phyloP scores from a whole-genome alignment of 2,329 filamentous ascomycete genomes.

The Cercospora zeae-maydis region DNA sequence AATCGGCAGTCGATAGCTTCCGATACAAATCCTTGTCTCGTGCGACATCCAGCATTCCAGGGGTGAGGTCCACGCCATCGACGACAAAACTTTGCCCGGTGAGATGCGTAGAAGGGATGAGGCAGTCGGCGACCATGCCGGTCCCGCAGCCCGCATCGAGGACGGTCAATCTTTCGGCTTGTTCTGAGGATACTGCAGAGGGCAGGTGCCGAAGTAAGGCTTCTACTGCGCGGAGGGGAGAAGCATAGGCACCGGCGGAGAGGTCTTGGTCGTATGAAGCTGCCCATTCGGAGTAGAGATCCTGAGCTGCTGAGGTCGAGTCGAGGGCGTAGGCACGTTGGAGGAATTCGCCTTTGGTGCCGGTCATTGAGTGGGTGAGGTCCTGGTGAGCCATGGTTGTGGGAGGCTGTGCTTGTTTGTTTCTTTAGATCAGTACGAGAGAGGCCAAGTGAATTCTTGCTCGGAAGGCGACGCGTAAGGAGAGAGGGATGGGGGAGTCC shows the following conservation, averaged over 20 bases:
- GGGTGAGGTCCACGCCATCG: conserved; percentile 20
- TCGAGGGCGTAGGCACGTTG: conserved; percentile 17
- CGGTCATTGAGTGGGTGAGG: conserved; percentile 8
- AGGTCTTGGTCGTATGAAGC: conserved; percentile 17
- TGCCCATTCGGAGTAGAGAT: conserved; percentile 23
- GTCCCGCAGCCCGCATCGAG: conserved; percentile 23
- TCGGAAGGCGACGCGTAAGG: neutral
- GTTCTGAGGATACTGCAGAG: neutral
- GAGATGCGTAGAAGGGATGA: neutral
- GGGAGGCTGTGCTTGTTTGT: neutral
- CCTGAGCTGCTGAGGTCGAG: neutral
- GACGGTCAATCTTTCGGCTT: conserved; percentile 1
- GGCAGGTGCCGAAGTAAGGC: neutral
- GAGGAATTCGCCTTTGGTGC: conserved; percentile 13
- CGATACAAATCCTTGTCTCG: conserved; percentile 12
- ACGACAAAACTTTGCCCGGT: conserved; percentile 2
- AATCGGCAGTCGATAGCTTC: conserved; percentile 15
- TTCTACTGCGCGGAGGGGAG: conserved; percentile 13
- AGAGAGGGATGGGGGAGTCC: neutral
- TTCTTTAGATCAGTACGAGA: neutral
- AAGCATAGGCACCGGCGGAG: conserved; percentile 9
- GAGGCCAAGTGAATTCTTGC: neutral
- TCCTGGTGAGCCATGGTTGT: neutral
- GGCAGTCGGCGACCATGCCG: conserved; percentile 13
- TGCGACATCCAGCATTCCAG: conserved; percentile 16